Base-by-base conservation (phyloP, 1,284 basidiomycete species). In the Marasmius oreades region DNA sequence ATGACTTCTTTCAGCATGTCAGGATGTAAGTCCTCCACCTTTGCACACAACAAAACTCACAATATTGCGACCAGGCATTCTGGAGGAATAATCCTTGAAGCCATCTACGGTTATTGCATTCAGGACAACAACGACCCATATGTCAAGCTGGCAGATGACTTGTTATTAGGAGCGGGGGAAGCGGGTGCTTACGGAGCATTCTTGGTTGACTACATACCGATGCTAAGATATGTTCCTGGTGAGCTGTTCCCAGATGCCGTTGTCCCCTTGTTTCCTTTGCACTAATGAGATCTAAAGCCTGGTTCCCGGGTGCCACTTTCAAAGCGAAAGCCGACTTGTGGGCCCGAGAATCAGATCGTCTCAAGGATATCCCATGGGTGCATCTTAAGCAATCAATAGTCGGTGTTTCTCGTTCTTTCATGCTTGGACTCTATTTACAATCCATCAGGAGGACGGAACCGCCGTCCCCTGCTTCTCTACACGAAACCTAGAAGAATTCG, bases 31-130 rank as follows among this genome's bases (percentile, higher is more conserved):
- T 43, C 12, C 7, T 5, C 7, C 7, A 6, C 39, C 43, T 53
- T 11, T 20, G 22, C 22, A 10, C 50, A 24, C 42, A 18, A 18
- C 22, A 4, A 10, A 31, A 14, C 23, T 5, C 22, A 24, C 53
- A 16, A 47, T 6, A 36, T 22, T 23, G 18, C 33, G 52, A 14
- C 11, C n/a, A 69, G 67, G 44, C 60, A 62, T 47, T 61, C 64
- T 0, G 65, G 64, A 2, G 61, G 64, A 8, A 56, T 67, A 22
- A 65, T 69, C 24, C 61, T 71, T 11, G 63, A 61, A 14, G 55
- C 67, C 3, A 63, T 65, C 0, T 69, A 71, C 46, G 70, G 69
- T 8, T 67, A 69, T 44, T 61, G 66, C 12, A 63, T 68, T 22
- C 52, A 66, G 48, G 45, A 61, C 2, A 64, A 68, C 51, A 59